Evolutionary conservation across 805 yeast species (phyloP).

Genomic region (Teunomyces cretensis): DNA sequence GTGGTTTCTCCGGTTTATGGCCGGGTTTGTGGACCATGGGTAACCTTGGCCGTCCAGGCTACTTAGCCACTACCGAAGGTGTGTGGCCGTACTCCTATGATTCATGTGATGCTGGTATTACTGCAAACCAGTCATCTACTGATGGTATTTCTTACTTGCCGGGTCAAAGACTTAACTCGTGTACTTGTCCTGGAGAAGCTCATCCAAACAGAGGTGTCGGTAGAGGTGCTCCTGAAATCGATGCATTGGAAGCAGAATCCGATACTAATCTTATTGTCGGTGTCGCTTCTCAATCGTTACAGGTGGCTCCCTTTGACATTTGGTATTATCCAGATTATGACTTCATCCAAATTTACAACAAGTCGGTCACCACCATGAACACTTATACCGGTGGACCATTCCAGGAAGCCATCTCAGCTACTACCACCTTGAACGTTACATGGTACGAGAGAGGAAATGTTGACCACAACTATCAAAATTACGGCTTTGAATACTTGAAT

Average conservation of each 20-base stretch:
- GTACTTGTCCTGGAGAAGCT: slow-evolving; percentile 79
- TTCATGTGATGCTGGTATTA: slow-evolving; percentile 89
- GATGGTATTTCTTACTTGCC: slow-evolving; percentile 88
- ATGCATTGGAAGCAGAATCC: slow-evolving; percentile 82
- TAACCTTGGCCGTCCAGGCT: slow-evolving; percentile 90
- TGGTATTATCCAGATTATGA: slow-evolving; percentile 93
- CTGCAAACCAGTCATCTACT: slow-evolving; percentile 85
- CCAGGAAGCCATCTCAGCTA: slow-evolving; percentile 92
- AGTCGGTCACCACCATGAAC: slow-evolving; percentile 74
- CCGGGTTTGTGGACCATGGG: slow-evolving; percentile 97
- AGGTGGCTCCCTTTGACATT: slow-evolving; percentile 90
- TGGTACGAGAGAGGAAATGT: slow-evolving; percentile 78
- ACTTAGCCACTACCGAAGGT: slow-evolving; percentile 82
- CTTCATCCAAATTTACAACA: slow-evolving; percentile 71
- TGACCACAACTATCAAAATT: slow-evolving; percentile 60
- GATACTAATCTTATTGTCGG: slow-evolving; percentile 54
- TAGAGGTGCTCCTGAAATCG: slow-evolving; percentile 96
- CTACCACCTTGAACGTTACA: slow-evolving; percentile 69
- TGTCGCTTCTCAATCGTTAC: slow-evolving; percentile 88
- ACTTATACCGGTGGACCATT: slow-evolving; percentile 89
- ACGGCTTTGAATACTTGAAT: slow-evolving; percentile 75
- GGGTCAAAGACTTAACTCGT: slow-evolving; percentile 74
- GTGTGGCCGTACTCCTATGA: slow-evolving; percentile 94
- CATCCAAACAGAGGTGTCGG: slow-evolving; percentile 89
- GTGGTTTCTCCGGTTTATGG: slow-evolving; percentile 83